Evolutionary conservation across 163 green algal species (phyloP).

Genomic region (Chlamydomonas reinhardtii): DNA sequence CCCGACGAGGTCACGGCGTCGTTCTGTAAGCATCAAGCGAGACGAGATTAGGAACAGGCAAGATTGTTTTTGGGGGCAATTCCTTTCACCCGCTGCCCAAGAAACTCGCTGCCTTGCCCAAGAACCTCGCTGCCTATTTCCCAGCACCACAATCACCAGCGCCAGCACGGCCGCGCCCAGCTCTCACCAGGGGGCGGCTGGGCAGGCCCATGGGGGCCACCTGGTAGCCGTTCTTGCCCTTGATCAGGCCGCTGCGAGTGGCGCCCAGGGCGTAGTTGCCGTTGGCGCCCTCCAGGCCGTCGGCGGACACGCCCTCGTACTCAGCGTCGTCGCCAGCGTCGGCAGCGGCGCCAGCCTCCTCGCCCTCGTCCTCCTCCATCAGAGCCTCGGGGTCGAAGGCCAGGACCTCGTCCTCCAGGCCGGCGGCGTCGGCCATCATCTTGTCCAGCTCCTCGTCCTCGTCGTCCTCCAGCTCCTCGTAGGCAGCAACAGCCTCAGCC

Average conservation of each 20-base stretch:
- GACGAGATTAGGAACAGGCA: neutral
- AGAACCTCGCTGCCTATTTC: no score
- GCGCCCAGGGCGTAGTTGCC: neutral
- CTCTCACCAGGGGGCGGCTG: constrained; percentile 34
- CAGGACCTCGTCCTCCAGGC: constrained; percentile 25
- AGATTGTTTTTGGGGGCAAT: no score
- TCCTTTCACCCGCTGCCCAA: no score
- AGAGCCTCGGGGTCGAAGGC: constrained; percentile 45
- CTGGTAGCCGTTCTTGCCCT: constrained; percentile 40
- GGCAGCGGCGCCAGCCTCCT: neutral
- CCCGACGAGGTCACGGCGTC: constrained; percentile 19
- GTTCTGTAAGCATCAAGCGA: neutral
- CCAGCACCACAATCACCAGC: no score
- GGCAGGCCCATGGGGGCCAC: constrained; percentile 35
- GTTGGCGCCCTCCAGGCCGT: neutral
- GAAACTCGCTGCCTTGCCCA: no score
- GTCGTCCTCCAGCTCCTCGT: constrained; percentile 37
- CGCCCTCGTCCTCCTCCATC: constrained; percentile 22
- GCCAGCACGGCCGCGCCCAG: no score
- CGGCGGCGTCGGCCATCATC: constrained; percentile 16
- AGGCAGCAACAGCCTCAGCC: constrained; percentile 14
- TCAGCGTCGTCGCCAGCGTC: neutral
- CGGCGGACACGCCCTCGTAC: neutral
- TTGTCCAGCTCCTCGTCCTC: constrained; percentile 47
- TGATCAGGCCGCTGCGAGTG: constrained; percentile 7